A percentile compares a stretch with the other conserved stretches of the same genome.
phyloP scores from a whole-genome alignment of 192 early-diverging fungal genomes.

The Linnemannia hyalina region DNA sequence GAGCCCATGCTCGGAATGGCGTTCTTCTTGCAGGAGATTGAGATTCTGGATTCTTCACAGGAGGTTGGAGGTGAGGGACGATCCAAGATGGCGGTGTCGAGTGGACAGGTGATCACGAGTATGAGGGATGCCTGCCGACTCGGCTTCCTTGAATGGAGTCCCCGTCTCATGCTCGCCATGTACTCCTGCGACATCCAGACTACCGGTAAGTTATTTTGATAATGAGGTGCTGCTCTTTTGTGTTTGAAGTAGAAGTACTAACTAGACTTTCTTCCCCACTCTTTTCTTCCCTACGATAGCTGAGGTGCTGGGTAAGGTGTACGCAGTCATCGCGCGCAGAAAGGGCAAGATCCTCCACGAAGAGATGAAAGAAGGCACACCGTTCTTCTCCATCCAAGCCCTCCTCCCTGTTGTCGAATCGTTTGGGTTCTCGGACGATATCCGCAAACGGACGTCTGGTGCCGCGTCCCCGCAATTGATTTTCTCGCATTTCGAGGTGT shows the following conservation, averaged over 20 bases:
- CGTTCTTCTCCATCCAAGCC: constrained; percentile 92
- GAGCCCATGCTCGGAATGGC: constrained; percentile 93
- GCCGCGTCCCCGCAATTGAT: constrained; percentile 96
- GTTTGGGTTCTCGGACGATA: constrained; percentile 99
- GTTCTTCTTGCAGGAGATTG: constrained; percentile 80
- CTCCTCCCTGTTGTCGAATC: constrained; percentile 95
- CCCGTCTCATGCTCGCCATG: constrained; percentile 95
- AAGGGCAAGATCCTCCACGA: constrained; percentile 94
- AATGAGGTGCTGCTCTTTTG: constrained; percentile 1
- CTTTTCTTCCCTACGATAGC: constrained; percentile 55
- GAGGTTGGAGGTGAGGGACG: constrained; percentile 55
- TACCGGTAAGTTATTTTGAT: constrained; percentile 63
- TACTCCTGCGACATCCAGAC: constrained; percentile 98
- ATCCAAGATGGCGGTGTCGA: constrained; percentile 52
- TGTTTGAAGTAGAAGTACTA: neutral
- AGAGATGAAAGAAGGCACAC: constrained; percentile 98
- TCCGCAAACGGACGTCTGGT: constrained; percentile 95
- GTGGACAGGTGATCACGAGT: constrained; percentile 91
- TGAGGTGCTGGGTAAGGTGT: constrained; percentile 95
- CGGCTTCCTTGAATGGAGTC: constrained; percentile 94
- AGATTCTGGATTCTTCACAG: constrained; percentile 42
- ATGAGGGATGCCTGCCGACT: constrained; percentile 86
- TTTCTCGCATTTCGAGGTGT: constrained; percentile 93
- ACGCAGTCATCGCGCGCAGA: constrained; percentile 91
- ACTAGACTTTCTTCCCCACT: constrained; percentile 15